Percentiles rank a stretch among this genome's conserved stretches.
Evolutionary conservation across 176 grass and related monocot genomes (phyloP).

Genomic region (Otatea glauca): DNA sequence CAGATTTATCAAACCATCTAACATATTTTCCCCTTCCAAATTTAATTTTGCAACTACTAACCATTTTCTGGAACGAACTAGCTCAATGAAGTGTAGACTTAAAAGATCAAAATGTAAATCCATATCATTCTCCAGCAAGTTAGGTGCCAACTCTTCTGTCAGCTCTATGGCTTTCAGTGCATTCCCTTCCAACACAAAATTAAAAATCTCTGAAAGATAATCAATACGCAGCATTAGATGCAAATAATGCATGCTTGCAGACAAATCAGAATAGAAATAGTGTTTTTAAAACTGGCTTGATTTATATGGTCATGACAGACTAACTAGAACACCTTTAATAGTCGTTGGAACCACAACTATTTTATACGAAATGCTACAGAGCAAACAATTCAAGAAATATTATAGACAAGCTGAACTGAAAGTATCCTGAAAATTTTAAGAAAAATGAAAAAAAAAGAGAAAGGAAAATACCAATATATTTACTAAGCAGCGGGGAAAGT

Average conservation of each 20-base stretch:
- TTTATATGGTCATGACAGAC: neutral
- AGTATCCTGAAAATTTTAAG: neutral
- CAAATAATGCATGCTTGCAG: slow-evolving; percentile 1
- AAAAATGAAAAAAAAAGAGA: neutral
- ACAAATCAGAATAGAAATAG: neutral
- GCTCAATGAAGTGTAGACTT: slow-evolving; percentile 94
- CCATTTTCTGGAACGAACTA: slow-evolving; percentile 76
- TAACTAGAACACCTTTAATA: neutral
- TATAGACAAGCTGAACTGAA: neutral
- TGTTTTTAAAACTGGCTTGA: neutral
- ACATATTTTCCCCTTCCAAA: slow-evolving; percentile 21
- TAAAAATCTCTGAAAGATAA: slow-evolving; percentile 74
- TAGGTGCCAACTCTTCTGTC: slow-evolving; percentile 82
- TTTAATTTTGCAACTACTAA: slow-evolving; percentile 45
- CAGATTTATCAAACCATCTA: slow-evolving; percentile 44
- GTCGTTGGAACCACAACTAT: neutral
- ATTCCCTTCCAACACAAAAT: slow-evolving; percentile 78
- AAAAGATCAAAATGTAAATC: slow-evolving; percentile 91
- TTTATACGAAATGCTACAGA: neutral
- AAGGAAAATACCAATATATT: no score
- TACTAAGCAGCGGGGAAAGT: neutral
- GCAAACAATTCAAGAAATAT: neutral
- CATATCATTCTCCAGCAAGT: slow-evolving; percentile 80
- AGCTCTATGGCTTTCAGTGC: slow-evolving; percentile 86
- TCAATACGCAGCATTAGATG: slow-evolving; percentile 35